Percentiles rank a stretch among this genome's conserved stretches.
Conservation (phyloP, 768 basidiomycete species). For the Mycena metata region DNA sequence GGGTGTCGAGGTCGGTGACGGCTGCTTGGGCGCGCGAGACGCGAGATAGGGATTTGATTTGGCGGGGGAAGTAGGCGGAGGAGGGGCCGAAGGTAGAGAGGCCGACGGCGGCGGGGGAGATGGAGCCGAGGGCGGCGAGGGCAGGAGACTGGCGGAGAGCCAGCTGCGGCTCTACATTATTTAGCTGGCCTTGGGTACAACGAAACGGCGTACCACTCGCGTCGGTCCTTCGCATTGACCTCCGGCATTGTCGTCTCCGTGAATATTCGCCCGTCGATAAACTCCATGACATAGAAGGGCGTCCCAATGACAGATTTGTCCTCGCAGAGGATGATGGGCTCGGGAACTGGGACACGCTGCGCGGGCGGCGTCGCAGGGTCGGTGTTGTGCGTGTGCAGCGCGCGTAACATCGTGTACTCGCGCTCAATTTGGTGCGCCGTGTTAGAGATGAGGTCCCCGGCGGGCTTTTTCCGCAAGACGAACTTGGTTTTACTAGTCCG, state of each 20-base stretch:
- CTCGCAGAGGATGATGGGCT: slow-evolving; percentile 86
- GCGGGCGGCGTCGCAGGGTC: slow-evolving; percentile 62
- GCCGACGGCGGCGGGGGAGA: slow-evolving; percentile 76
- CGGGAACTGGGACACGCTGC: slow-evolving; percentile 84
- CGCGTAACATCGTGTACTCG: slow-evolving; percentile 85
- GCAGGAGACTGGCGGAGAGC: slow-evolving; percentile 81
- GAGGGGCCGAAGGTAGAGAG: slow-evolving; percentile 79
- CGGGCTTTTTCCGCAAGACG: slow-evolving; percentile 94
- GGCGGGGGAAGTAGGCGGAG: slow-evolving; percentile 91
- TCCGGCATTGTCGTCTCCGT: slow-evolving; percentile 86
- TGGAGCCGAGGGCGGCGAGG: slow-evolving; percentile 75
- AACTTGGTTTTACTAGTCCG: slow-evolving; percentile 67
- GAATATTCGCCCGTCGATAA: slow-evolving; percentile 93
- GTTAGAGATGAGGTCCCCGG: slow-evolving; percentile 85
- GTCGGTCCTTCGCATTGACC: slow-evolving; percentile 69
- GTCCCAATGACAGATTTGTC: slow-evolving; percentile 85
- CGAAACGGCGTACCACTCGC: slow-evolving; percentile 71
- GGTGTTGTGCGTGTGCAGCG: slow-evolving; percentile 82
- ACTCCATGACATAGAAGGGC: slow-evolving; percentile 97
- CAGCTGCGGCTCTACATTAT: slow-evolving; percentile 64
- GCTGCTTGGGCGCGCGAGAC: slow-evolving; percentile 86
- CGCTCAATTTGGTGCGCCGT: slow-evolving; percentile 98
- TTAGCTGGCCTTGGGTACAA: too few species aligned
- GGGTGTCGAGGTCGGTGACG: slow-evolving; percentile 75
- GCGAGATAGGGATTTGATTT: slow-evolving; percentile 89